Percentiles rank a stretch among this genome's conserved stretches.
Evolutionary conservation across 768 basidiomycete genomes (phyloP).

Genomic region (Podaxis sp.): DNA sequence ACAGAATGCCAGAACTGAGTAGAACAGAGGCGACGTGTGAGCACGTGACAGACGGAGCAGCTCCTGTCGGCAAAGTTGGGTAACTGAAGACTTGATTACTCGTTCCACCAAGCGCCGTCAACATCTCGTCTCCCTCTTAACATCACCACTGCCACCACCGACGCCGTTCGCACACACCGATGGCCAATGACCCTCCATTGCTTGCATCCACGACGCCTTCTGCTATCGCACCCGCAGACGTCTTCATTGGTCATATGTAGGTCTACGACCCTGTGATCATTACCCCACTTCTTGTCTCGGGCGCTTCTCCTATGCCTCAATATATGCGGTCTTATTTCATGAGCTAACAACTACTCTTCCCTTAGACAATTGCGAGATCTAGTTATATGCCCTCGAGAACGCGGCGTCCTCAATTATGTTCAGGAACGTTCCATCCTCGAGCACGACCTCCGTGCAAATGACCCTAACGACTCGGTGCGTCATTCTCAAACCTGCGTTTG

Average conservation of each 20-base stretch:
- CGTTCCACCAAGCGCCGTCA: not conserved
- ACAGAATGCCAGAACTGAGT: not conserved
- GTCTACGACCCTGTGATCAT: conserved; percentile 22
- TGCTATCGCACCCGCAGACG: conserved; percentile 38
- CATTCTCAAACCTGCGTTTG: not conserved
- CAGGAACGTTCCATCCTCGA: conserved; percentile 55
- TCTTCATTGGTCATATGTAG: conserved; percentile 66
- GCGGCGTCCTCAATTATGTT: conserved; percentile 66
- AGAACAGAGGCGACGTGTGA: not conserved
- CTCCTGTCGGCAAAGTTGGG: conserved; percentile 4
- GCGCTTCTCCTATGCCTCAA: conserved; percentile 6
- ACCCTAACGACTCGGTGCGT: conserved; percentile 46
- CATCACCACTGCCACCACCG: not conserved
- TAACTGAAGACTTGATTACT: not conserved
- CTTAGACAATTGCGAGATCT: conserved; percentile 76
- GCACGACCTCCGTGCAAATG: conserved; percentile 43
- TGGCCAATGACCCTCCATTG: conserved; percentile 48
- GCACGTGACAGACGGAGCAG: conserved; percentile 2
- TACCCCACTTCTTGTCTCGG: conserved; percentile 16
- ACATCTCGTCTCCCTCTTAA: not conserved
- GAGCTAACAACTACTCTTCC: not conserved
- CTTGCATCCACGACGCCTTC: conserved; percentile 45
- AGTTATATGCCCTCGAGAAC: conserved; percentile 67
- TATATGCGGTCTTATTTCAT: not conserved
- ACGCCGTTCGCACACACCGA: conserved; percentile 24